Evolutionary conservation across 805 yeast species (phyloP).

Genomic region (Middelhovenomyces tepae): DNA sequence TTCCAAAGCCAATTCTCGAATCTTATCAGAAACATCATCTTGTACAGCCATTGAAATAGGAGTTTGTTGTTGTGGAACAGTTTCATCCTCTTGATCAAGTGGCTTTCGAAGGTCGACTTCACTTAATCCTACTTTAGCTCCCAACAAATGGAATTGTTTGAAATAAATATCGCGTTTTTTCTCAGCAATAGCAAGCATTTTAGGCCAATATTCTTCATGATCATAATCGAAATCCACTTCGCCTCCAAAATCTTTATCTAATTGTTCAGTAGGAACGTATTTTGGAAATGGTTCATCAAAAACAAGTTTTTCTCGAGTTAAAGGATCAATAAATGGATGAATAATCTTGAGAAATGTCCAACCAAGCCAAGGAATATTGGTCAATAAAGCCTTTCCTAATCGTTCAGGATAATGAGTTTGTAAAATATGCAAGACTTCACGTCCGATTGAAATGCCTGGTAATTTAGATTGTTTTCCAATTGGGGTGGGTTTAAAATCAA

Average conservation of each 20-base stretch:
- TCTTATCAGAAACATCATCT: no score
- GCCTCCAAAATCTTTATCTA: slow-evolving; percentile 84
- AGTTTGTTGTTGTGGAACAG: no score
- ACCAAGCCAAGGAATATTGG: slow-evolving; percentile 90
- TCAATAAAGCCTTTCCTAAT: slow-evolving; percentile 81
- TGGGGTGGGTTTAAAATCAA: slow-evolving; percentile 78
- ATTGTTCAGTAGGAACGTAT: slow-evolving; percentile 72
- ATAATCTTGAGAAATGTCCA: slow-evolving; percentile 88
- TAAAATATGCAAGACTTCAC: slow-evolving; percentile 84
- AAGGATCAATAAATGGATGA: slow-evolving; percentile 93
- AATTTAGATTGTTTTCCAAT: slow-evolving; percentile 51
- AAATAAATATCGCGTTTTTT: slow-evolving; percentile 54
- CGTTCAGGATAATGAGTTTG: slow-evolving; percentile 98
- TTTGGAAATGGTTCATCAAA: slow-evolving; percentile 82
- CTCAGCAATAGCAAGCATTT: slow-evolving; percentile 50
- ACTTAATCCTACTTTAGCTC: slow-evolving; percentile 66
- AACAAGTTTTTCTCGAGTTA: slow-evolving; percentile 87
- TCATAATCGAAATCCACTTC: slow-evolving; percentile 71
- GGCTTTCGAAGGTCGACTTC: slow-evolving; percentile 66
- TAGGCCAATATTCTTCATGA: slow-evolving; percentile 75
- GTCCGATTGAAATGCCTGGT: slow-evolving; percentile 84
- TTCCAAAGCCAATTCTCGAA: no score
- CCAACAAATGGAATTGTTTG: slow-evolving; percentile 62
- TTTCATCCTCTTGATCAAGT: no score
- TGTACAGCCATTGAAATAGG: no score